Conservation (phyloP, 257 asterid genomes). For the Gentiana straminea region DNA sequence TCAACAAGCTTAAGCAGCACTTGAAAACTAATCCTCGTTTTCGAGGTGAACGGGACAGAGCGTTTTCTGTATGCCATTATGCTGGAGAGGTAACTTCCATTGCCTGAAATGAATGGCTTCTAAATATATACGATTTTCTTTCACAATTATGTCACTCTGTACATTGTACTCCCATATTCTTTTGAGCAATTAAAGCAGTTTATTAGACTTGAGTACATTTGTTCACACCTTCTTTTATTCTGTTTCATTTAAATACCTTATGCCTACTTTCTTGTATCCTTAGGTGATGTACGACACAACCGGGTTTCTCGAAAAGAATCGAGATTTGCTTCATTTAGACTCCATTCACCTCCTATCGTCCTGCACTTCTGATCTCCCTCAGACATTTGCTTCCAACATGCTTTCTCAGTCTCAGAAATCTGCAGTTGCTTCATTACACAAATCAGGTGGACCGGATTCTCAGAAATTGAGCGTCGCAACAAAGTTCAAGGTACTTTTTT, state of each 20-base stretch:
- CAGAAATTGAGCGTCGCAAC: constrained; percentile 86
- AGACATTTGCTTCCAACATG: constrained; percentile 75
- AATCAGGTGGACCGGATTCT: constrained; percentile 90
- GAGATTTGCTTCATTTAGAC: constrained; percentile 81
- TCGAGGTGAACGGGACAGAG: constrained; percentile 70
- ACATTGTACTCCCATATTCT: too few species aligned
- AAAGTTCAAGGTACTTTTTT: constrained; percentile 62
- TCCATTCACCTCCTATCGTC: constrained; percentile 84
- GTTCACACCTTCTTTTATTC: constrained; percentile 3
- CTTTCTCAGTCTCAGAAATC: constrained; percentile 74
- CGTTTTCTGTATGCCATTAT: constrained; percentile 78
- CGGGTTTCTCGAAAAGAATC: constrained; percentile 89
- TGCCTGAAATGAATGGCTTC: neutral
- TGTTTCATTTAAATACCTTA: constrained; percentile 3
- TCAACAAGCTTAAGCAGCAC: constrained; percentile 86
- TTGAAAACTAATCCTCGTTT: constrained; percentile 63
- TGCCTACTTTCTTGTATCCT: constrained; percentile 18
- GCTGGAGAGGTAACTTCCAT: constrained; percentile 77
- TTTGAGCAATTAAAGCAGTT: too few species aligned
- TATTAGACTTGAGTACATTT: neutral
- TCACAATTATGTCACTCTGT: too few species aligned
- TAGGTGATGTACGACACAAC: constrained; percentile 89
- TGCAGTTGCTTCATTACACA: constrained; percentile 60
- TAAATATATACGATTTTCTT: too few species aligned
- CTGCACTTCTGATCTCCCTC: constrained; percentile 73